Evolutionary conservation across 768 basidiomycete species (phyloP), one percentile per base, ranked within the genome.

Genomic region (Cystofilobasidium ferigula): DNA sequence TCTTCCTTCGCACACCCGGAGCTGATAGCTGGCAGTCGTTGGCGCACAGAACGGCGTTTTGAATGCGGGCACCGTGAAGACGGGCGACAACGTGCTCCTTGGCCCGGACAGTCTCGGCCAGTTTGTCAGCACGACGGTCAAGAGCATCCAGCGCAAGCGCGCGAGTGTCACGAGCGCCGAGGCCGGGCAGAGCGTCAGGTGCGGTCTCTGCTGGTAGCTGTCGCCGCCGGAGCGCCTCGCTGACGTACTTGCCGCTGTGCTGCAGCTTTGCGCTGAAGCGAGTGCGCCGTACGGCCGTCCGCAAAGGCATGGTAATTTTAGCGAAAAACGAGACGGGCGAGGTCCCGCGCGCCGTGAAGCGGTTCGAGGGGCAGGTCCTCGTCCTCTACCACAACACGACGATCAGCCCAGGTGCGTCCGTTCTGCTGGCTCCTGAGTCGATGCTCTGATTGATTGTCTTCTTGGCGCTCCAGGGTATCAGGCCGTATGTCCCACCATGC

Each of bases 241-340:
- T 9, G 32, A 34, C 38, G 35, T 32, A 1, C 1, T 48, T 7
- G 30, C 28, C 14, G 28, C 43, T 36, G 14, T 5, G 32, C 34
- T n/a, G 4, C 45, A 76, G 75, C 0, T 79, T 95, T 62, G 95
- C 94, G 4, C 77, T 99, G 34, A 99, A 98, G 79, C 82, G 89
- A 53, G 85, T 95, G 66, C 81, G 86, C 62, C 79, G 89, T 62
- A 82, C 84, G 10, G 83, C 85, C 26, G 84, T 97, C 12, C 80
- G 94, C 67, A 98, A 97, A 76, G 94, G 93, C 16, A 93, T 94
- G 93, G 89, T 95, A 3, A 78, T 97, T 51, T 85, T 92, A 0
- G 84, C 84, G 64, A 89, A 86, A 75, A 82, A 84, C 2, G 91
- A 94, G 14, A 77, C 82, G 79, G 87, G 88, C 87, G 71, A 62